These are phyloP conservation scores for Proliferodiscus dingleyae DNA, from an alignment of 2,329 filamentous ascomycete species.

Conservation along the genomic window DNA sequence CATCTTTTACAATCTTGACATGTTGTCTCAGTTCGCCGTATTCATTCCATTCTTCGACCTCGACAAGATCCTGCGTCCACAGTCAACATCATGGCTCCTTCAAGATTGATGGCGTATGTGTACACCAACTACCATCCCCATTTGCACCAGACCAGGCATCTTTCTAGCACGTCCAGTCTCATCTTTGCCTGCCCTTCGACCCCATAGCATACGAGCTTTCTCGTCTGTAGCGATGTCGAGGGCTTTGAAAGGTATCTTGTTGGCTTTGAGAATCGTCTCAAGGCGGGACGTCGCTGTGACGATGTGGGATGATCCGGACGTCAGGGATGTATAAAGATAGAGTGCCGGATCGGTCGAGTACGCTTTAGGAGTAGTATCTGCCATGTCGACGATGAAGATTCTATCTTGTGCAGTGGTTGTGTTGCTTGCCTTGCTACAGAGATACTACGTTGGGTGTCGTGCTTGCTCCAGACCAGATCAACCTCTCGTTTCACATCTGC, in stretches of 20 bases:
- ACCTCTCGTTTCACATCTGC: constrained; percentile 17
- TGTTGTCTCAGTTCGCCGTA: constrained; percentile 91
- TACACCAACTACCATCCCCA: constrained; percentile 78
- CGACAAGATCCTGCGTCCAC: constrained; percentile 69
- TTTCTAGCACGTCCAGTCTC: constrained; percentile 60
- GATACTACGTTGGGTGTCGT: background rate
- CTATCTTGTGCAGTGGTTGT: constrained; percentile 3
- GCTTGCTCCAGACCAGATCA: background rate
- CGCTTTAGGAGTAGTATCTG: constrained; percentile 27
- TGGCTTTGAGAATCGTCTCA: constrained; percentile 92
- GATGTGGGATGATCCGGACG: constrained; percentile 91
- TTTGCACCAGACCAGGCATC: constrained; percentile 83
- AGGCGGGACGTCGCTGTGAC: constrained; percentile 92
- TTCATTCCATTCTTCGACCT: constrained; percentile 99
- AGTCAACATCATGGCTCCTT: constrained; percentile 6
- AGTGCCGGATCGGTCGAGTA: constrained; percentile 60
- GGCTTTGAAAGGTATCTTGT: constrained; percentile 89
- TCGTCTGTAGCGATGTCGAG: constrained; percentile 89
- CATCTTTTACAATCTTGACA: constrained; percentile 53
- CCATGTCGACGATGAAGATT: constrained; percentile 24
- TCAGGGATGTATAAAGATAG: constrained; percentile 95
- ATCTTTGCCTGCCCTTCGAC: constrained; percentile 72
- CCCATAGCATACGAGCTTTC: constrained; percentile 83
- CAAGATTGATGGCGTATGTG: constrained; percentile 37
- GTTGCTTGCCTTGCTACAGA: background rate